A percentile compares a stretch with the other conserved stretches of the same genome.
phyloP scores from a whole-genome alignment of 352 stramenopile genomes.

The Phytopythium oedochilum region DNA sequence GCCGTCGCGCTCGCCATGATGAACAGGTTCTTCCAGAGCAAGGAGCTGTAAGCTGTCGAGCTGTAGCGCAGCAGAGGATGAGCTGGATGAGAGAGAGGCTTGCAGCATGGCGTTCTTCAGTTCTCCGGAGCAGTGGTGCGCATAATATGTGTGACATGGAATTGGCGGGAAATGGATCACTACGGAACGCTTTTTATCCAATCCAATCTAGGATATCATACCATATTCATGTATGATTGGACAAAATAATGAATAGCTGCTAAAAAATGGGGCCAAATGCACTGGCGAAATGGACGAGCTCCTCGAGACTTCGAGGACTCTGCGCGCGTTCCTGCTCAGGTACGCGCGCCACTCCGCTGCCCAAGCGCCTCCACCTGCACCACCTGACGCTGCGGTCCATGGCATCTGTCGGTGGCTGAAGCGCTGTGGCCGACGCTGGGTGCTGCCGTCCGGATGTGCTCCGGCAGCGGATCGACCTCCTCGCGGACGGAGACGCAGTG shows the following conservation, averaged over 20 bases:
- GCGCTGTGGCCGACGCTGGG: conserved; percentile 8
- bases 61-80: neutral
- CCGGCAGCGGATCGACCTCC: conserved; percentile 6
- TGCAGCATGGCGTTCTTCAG: too few relatives aligned
- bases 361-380: too few relatives aligned
- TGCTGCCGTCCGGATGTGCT: conserved; percentile 5
- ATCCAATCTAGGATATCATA: neutral
- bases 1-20: conserved; percentile 90
- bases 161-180: too few relatives aligned
- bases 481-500: conserved; percentile 11
- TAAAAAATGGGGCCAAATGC: too few relatives aligned
- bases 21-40: conserved; percentile 80
- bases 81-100: neutral
- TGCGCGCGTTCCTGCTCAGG: conserved; percentile 38
- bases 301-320: conserved; percentile 17
- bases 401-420: conserved; percentile 1
- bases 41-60: conserved; percentile 20
- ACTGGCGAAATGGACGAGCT: conserved; percentile 34
- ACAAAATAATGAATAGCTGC: neutral
- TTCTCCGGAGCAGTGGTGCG: too few relatives aligned
- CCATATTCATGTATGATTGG: neutral
- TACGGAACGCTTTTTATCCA: neutral
- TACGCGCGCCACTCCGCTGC: too few relatives aligned
- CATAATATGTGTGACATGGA: too few relatives aligned
- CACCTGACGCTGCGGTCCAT: too few relatives aligned